Evolutionary conservation across 1,284 basidiomycete genomes (phyloP).

Genomic region (Trametes sp.): DNA sequence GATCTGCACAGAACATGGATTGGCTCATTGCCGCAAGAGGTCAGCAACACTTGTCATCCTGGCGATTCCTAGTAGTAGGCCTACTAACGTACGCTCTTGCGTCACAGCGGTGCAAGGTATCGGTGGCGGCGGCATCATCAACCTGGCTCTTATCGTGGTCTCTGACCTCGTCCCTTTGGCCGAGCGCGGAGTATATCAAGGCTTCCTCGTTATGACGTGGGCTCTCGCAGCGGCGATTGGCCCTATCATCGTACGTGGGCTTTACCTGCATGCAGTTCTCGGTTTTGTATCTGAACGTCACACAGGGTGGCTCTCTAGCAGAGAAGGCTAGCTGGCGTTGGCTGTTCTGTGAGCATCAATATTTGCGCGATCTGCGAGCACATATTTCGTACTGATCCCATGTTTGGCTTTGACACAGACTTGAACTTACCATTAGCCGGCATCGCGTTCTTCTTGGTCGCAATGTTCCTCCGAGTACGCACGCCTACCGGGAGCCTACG

Average conservation of each 20-base stretch:
- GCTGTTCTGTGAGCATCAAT: slow-evolving; percentile 34
- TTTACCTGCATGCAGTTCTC: no score
- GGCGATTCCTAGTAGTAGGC: not conserved
- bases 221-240: slow-evolving; percentile 13
- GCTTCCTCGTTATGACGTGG: slow-evolving; percentile 16
- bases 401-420: slow-evolving; percentile 19
- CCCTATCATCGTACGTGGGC: slow-evolving; percentile 9
- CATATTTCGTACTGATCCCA: no score
- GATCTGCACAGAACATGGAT: slow-evolving; percentile 44
- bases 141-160: slow-evolving; percentile 49
- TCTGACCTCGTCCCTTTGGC: slow-evolving; percentile 45
- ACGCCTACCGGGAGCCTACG: slow-evolving; percentile 31
- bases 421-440: slow-evolving; percentile 28
- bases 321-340: slow-evolving; percentile 36
- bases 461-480: slow-evolving; percentile 31
- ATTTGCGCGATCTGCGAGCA: not conserved
- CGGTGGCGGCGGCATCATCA: slow-evolving; percentile 52
- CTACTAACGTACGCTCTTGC: not conserved
- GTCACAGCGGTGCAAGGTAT: slow-evolving; percentile 51
- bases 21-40: slow-evolving; percentile 39
- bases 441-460: slow-evolving; percentile 17
- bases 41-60: not conserved
- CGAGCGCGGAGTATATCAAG: slow-evolving; percentile 19
- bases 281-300: not conserved
- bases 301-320: slow-evolving; percentile 31